These are phyloP conservation scores for Exophiala dermatitidis DNA, from an alignment of 2,329 filamentous ascomycete genomes.

Conservation along the genomic window DNA sequence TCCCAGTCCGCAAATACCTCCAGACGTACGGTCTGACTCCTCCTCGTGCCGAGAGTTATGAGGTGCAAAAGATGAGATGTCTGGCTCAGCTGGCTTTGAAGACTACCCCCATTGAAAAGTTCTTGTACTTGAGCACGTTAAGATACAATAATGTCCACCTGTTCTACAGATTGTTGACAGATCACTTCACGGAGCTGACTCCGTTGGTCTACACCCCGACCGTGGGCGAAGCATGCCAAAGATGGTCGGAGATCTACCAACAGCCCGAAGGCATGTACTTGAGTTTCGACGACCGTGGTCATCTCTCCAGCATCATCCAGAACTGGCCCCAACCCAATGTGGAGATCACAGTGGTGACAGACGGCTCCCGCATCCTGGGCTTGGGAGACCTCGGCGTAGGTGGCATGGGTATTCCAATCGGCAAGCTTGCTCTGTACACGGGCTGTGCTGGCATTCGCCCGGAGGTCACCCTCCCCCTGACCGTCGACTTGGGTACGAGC, in stretches of 20 bases:
- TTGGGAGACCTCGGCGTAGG: constrained; percentile 94
- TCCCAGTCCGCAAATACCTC: constrained; percentile 46
- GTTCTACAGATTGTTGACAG: constrained; percentile 46
- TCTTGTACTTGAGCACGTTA: constrained; percentile 44
- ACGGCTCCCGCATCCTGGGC: constrained; percentile 85
- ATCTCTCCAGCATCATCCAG: constrained; percentile 75
- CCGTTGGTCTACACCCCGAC: constrained; percentile 47
- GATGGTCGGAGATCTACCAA: constrained; percentile 93
- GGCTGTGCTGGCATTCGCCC: constrained; percentile 92
- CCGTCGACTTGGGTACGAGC: constrained; percentile 56
- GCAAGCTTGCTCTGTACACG: constrained; percentile 92
- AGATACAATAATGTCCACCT: constrained; percentile 47
- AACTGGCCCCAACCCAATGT: constrained; percentile 90
- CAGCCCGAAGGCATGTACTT: constrained; percentile 91
- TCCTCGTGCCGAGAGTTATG: constrained; percentile 43
- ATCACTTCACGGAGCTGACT: constrained; percentile 44
- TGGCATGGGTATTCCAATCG: constrained; percentile 95
- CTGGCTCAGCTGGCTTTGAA: constrained; percentile 44
- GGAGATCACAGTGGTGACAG: constrained; percentile 93
- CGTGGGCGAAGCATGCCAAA: constrained; percentile 87
- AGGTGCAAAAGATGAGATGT: constrained; percentile 45
- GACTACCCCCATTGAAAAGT: constrained; percentile 43
- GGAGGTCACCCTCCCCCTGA: constrained; percentile 56
- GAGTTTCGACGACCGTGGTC: constrained; percentile 87
- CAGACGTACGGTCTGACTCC: constrained; percentile 46